Evolutionary conservation across 805 yeast species (phyloP).

Genomic region (Starmerella etchellsii): DNA sequence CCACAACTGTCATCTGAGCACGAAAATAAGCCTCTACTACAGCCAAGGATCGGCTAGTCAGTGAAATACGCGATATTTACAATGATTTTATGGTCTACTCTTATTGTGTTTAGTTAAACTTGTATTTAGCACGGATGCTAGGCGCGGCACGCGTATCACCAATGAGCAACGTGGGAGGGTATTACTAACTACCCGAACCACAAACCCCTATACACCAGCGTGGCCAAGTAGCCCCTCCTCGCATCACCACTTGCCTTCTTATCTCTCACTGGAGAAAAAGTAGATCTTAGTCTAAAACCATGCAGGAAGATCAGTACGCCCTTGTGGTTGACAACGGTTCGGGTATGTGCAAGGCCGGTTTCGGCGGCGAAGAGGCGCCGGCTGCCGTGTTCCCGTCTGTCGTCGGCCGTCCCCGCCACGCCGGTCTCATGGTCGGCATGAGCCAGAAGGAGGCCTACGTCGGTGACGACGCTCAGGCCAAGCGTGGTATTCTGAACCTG

Average conservation of each 20-base stretch:
- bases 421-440: slow-evolving; percentile 99
- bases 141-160: too few species aligned
- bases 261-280: background rate
- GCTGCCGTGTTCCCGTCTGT: slow-evolving; percentile 99
- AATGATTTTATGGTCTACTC: too few species aligned
- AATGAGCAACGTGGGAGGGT: too few species aligned
- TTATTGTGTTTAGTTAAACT: too few species aligned
- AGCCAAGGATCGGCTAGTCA: too few species aligned
- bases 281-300: slow-evolving; percentile 1
- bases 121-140: too few species aligned
- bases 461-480: slow-evolving; percentile 99
- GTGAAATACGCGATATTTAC: too few species aligned
- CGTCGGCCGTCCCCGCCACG: slow-evolving; percentile 99
- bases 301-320: slow-evolving; percentile 28
- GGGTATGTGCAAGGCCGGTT: slow-evolving; percentile 99
- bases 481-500: slow-evolving; percentile 98
- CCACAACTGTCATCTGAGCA: too few species aligned
- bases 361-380: slow-evolving; percentile 99
- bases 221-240: too few species aligned
- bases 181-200: too few species aligned
- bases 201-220: too few species aligned
- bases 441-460: slow-evolving; percentile 99
- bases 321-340: slow-evolving; percentile 98
- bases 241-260: background rate
- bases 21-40: too few species aligned